phyloP scores from a whole-genome alignment of 768 basidiomycete species.

The Auricularia sp. region DNA sequence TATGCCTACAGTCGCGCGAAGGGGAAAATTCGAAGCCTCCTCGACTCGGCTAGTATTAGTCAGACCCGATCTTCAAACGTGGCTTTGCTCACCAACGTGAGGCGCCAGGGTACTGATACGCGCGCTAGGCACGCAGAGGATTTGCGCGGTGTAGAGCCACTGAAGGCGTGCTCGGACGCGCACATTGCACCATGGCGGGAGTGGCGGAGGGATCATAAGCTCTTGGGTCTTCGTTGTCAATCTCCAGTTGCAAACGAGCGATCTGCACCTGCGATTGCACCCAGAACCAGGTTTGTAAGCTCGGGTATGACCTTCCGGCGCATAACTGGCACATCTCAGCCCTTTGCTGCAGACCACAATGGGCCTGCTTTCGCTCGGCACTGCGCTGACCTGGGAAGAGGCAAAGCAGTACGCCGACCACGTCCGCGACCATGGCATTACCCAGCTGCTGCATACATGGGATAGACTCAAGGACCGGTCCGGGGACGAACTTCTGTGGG shows the following conservation, averaged over 20 bases:
- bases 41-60: too few species aligned
- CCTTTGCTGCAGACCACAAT: constrained; percentile 31
- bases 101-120: too few species aligned
- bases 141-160: not conserved
- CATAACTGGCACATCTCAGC: not conserved
- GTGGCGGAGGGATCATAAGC: not conserved
- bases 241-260: too few species aligned
- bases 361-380: constrained; percentile 90
- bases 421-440: constrained; percentile 85
- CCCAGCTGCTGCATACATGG: constrained; percentile 92
- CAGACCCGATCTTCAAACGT: too few species aligned
- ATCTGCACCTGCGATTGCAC: too few species aligned
- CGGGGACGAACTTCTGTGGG: constrained; percentile 93
- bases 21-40: too few species aligned
- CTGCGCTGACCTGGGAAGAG: constrained; percentile 85
- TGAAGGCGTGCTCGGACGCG: not conserved
- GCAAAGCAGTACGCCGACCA: constrained; percentile 81
- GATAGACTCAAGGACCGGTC: constrained; percentile 81
- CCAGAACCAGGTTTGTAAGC: not conserved
- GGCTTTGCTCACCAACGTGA: too few species aligned
- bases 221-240: too few species aligned
- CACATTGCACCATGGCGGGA: not conserved
- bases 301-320: not conserved
- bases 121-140: not conserved
- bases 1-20: too few species aligned